Percentiles rank a stretch among this genome's conserved stretches.
These are phyloP conservation scores for Tremellales sp. DNA, from an alignment of 1,284 basidiomycete genomes.

Conservation along the genomic window DNA sequence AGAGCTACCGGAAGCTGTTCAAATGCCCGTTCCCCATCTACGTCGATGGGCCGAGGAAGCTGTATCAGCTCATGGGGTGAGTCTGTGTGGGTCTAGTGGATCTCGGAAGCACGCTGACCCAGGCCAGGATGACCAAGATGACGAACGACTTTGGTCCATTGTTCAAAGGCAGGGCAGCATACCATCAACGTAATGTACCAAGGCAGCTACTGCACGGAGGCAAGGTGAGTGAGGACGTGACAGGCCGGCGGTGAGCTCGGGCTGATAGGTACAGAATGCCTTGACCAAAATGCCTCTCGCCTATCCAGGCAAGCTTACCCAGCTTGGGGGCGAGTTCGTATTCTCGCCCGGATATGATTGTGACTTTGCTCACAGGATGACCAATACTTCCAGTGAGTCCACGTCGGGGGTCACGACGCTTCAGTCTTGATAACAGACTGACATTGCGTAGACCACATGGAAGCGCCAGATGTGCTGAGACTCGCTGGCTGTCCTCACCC, in stretches of 20 bases:
- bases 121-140: conserved; percentile 35
- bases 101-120: conserved; percentile 2
- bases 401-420: neutral
- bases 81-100: conserved; percentile 3
- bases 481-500: conserved; percentile 29
- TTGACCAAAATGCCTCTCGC: conserved; percentile 36
- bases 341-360: conserved; percentile 35
- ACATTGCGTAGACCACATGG: conserved; percentile 41
- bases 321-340: conserved; percentile 48
- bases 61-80: conserved; percentile 44
- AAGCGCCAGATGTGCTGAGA: conserved; percentile 40
- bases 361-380: conserved; percentile 49
- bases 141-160: conserved; percentile 38
- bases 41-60: conserved; percentile 38
- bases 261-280: conserved; percentile 26
- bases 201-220: conserved; percentile 33
- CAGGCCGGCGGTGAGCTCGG: neutral
- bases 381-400: conserved; percentile 35
- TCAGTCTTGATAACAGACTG: neutral
- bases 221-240: conserved; percentile 17
- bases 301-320: conserved; percentile 38
- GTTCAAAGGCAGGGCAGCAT: conserved; percentile 35
- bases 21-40: conserved; percentile 46
- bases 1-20: conserved; percentile 42
- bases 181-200: conserved; percentile 35